Evolutionary conservation across 1,284 basidiomycete genomes (phyloP), one percentile per base, ranked within the genome.

Genomic region (Moniliella sp.): DNA sequence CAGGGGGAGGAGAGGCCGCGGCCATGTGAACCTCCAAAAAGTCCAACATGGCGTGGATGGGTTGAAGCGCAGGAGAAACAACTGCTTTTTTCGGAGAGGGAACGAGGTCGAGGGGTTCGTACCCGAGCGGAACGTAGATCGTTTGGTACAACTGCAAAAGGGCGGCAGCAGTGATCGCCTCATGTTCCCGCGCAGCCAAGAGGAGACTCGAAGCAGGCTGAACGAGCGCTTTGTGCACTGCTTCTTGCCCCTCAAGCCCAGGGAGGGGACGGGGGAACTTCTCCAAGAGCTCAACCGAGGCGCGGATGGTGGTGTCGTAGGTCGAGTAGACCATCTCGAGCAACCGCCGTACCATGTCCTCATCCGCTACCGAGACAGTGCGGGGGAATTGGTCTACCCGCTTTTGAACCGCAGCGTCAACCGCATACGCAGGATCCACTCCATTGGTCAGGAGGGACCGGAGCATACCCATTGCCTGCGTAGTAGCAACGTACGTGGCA

Each of bases 41-140:
- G 34, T 39, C 45, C 27, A 53, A 48, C 21, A 56, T 41, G 5
- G 50, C 49, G 15, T 51, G 36, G 30, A 61, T 37, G 3, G 52
- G 43, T 3, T 44, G 44, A 18, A 42, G 18, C 12, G 39, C 39
- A 2, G 41, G 15, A 27, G 37, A 18, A n/a, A 28, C 15, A 30
- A 26, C 32, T 5, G n/a, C 4, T 17, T 25, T 28, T n/a, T 19
- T 4, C 4, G 35, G 2, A 3, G 23, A 13, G 13, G 33, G n/a
- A n/a, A n/a, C n/a, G n/a, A n/a, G n/a, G n/a, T n/a, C n/a, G n/a
- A n/a, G n/a, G n/a, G n/a, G n/a, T n/a, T n/a, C n/a, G n/a, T n/a
- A n/a, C n/a, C n/a, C n/a, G n/a, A n/a, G n/a, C n/a, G n/a, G 33
- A 34, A 50, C 42, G 40, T 47, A 46, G 27, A 49, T 32, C 12